Evolutionary conservation across 495 filamentous ascomycete genomes (phyloP).

Genomic region (Penicillium chermesinum): DNA sequence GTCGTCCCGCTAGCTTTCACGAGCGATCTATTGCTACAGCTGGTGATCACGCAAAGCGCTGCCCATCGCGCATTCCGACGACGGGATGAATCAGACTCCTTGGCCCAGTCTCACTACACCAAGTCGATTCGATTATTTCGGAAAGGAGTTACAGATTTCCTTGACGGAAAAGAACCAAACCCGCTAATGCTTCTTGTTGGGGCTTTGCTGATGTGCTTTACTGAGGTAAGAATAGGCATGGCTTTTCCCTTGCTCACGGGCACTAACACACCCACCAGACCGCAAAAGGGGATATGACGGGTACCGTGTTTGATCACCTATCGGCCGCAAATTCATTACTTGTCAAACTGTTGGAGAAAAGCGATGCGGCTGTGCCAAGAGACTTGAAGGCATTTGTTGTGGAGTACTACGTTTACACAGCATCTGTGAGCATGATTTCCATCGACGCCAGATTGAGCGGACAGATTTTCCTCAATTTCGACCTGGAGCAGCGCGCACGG

Average conservation of each 20-base stretch:
- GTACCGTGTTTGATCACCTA: slow-evolving; percentile 35
- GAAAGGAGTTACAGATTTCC: slow-evolving; percentile 30
- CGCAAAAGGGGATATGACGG: slow-evolving; percentile 37
- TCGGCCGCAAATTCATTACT: slow-evolving; percentile 31
- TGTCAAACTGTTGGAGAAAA: slow-evolving; percentile 28
- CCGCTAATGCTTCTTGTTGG: slow-evolving; percentile 34
- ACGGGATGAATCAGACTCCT: slow-evolving; percentile 29
- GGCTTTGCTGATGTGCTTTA: slow-evolving; percentile 37
- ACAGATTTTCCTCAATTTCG: slow-evolving; percentile 32
- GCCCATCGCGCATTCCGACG: slow-evolving; percentile 35
- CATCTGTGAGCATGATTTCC: slow-evolving; percentile 41
- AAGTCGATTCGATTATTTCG: slow-evolving; percentile 32
- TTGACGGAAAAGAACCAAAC: slow-evolving; percentile 35
- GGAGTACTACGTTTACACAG: slow-evolving; percentile 38
- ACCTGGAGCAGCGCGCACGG: slow-evolving; percentile 33
- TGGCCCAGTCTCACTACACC: slow-evolving; percentile 33
- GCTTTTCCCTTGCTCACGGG: neutral
- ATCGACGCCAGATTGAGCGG: slow-evolving; percentile 32
- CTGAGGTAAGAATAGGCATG: slow-evolving; percentile 23
- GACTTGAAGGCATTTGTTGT: slow-evolving; percentile 38
- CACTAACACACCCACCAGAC: slow-evolving; percentile 21
- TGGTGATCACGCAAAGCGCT: slow-evolving; percentile 36
- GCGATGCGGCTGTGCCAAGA: slow-evolving; percentile 28
- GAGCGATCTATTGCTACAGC: slow-evolving; percentile 33
- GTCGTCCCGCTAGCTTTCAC: slow-evolving; percentile 35